phyloP scores from a whole-genome alignment of 768 basidiomycete species.

The Dioszegia aurantiaca region DNA sequence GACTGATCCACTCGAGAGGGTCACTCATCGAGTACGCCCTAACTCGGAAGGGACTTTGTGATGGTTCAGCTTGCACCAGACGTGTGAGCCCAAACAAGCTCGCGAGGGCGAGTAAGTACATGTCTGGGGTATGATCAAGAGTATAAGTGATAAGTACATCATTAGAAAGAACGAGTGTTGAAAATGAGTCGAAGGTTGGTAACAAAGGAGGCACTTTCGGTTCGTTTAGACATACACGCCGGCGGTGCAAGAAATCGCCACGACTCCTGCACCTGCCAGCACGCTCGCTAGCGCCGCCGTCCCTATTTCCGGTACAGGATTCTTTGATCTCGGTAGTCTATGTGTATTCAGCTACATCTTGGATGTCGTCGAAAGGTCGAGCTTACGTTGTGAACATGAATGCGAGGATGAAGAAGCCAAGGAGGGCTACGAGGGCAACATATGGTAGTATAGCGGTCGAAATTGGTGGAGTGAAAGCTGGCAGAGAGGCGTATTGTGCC shows the following conservation, averaged over 20 bases:
- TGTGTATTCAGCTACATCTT: constrained; percentile 17
- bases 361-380: background rate
- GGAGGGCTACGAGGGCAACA: constrained; percentile 70
- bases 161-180: no score
- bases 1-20: constrained; percentile 1
- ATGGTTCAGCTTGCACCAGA: background rate
- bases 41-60: no score
- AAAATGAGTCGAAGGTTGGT: no score
- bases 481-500: constrained; percentile 66
- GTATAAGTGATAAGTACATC: no score
- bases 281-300: constrained; percentile 71
- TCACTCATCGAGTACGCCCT: no score
- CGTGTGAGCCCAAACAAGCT: no score
- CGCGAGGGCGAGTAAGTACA: no score
- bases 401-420: constrained; percentile 73
- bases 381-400: constrained; percentile 79
- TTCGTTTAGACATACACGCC: constrained; percentile 72
- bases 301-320: constrained; percentile 65
- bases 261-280: constrained; percentile 82
- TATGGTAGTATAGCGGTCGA: constrained; percentile 68
- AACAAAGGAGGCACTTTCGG: background rate
- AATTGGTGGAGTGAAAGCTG: constrained; percentile 69
- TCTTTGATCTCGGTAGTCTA: constrained; percentile 72
- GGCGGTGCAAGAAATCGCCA: constrained; percentile 79
- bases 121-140: no score